Evolutionary conservation across 495 filamentous ascomycete genomes (phyloP), one percentile per base, ranked within the genome.

Genomic region (Penicillium roqueforti): DNA sequence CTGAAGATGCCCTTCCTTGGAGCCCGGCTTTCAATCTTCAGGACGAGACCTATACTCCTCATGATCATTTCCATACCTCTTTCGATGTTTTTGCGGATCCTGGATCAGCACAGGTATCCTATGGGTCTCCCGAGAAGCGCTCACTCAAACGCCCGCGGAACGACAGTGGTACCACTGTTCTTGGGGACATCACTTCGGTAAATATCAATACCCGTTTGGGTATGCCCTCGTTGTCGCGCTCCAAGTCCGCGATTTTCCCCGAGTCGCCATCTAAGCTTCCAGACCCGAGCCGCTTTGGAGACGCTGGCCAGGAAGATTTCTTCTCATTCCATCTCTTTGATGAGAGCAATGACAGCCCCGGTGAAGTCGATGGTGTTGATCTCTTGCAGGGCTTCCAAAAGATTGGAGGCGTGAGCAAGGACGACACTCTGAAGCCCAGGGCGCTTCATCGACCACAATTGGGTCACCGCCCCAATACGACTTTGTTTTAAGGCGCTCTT

Each of bases 381-480:
- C 85, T 97, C 51, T 78, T 92, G 47, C 87, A 91, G 65, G 91
- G 90, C 6, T 96, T 96, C 61, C 86, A 90, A 67, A 91, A 89
- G 69, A 96, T 96, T 68, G 90, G 90, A 51, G 83, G 76, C 4
- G 51, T 67, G 41, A 66, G 53, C 41, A 73, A 71, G 47, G 66
- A 75, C 6, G 66, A 69, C 22, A 28, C 55, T 2, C 32, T 65
- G 14, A 66, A 67, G 22, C 55, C 61, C 1, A 70, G 68, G 39
- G 43, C 66, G n/a, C 49, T 67, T 16, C 53, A 65, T 10, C 69
- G 76, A 50, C 71, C 77, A n/a, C 66, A 67, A 8, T 39, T 77
- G 20, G 70, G 68, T n/a, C n/a, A n/a, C 53, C 69, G 72, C 39
- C 76, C 69, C 61, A 70, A 74, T 47, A 75, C 72, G 16, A 73